Evolutionary conservation across 306 rosid genomes (phyloP).

Genomic region (Ochetophila trinervis): DNA sequence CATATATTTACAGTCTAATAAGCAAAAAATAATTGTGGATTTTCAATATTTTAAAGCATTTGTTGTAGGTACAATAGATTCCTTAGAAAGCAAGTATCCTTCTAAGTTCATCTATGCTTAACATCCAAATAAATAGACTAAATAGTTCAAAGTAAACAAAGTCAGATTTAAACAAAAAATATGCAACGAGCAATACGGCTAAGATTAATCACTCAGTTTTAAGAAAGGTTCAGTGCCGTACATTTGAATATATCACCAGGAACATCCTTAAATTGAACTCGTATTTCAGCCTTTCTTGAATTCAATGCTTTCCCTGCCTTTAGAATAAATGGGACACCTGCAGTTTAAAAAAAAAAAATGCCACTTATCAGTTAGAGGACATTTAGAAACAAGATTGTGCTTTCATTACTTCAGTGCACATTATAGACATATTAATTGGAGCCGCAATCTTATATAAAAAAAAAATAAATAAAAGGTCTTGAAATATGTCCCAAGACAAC

Average conservation of each 20-base stretch:
- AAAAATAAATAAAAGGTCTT: conserved; percentile 1
- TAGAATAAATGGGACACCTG: conserved; percentile 91
- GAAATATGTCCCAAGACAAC: neutral
- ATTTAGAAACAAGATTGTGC: neutral
- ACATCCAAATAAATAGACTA: neutral
- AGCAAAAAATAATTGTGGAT: neutral
- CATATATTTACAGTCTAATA: neutral
- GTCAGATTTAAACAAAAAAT: conserved; percentile 3
- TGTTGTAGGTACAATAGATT: neutral
- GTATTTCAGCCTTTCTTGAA: conserved; percentile 87
- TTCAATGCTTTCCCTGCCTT: conserved; percentile 95
- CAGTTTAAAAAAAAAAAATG: neutral
- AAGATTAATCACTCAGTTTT: conserved; percentile 21
- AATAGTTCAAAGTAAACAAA: neutral
- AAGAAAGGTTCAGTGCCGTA: conserved; percentile 38
- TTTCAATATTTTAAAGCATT: neutral
- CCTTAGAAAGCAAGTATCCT: neutral
- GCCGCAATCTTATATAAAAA: neutral
- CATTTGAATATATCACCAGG: conserved; percentile 98
- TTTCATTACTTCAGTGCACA: conserved; percentile 17
- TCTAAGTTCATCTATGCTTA: neutral
- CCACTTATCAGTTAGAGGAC: conserved; percentile 1
- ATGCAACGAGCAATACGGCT: conserved; percentile 7
- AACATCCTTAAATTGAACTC: conserved; percentile 96
- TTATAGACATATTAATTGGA: conserved; percentile 3